Evolutionary conservation across 2,329 filamentous ascomycete genomes (phyloP), one percentile per base, ranked within the genome.

Genomic region (Fusarium agapanthi): DNA sequence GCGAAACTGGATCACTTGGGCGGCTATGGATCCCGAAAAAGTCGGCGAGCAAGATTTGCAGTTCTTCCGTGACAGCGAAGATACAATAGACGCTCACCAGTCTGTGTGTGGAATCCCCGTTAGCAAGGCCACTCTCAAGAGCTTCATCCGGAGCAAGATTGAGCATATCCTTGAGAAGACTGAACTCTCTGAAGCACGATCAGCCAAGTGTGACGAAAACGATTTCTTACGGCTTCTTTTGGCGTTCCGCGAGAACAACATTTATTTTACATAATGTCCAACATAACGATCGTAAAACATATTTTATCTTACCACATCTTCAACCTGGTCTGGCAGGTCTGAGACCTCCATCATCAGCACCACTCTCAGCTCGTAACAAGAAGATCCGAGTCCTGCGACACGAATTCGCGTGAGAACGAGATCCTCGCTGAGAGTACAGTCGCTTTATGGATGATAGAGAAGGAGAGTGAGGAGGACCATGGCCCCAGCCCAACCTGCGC

Each of bases 201-300:
- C 61, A 26, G 61, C 60, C 35, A 63, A 63, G 24, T 63, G 61
- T 43, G 61, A 63, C 20, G 61, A 63, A 44, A 63, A 63, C 28
- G 61, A 63, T 30, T 63, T 63, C 24, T 51, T 63, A 28, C 60
- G 60, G n/a, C 61, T 65, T 38, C 61, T 65, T 34, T 16, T 65
- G 30, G 47, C 63, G 22, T 66, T 66, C 43, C 63, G 61, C 24
- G 61, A 63, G 35, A 63, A 62, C 57, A 63, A 63, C 24, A 43
- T 63, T 16, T 63, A 62, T 45, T 63, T 63, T 9, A 63, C 61
- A 41, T 63, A 63, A 35, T 26, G 24, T 28, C 24, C 20, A 53
- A 38, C 20, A 28, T 38, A 30, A 28, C 57, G 37, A 58, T 38
- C 40, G 61, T 32, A 40, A 62, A 40, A 9, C 13, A 28, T 7